A percentile compares a stretch with the other conserved stretches of the same genome.
Evolutionary conservation across 257 asterid genomes (phyloP).

Genomic region (Agastache rugosa): DNA sequence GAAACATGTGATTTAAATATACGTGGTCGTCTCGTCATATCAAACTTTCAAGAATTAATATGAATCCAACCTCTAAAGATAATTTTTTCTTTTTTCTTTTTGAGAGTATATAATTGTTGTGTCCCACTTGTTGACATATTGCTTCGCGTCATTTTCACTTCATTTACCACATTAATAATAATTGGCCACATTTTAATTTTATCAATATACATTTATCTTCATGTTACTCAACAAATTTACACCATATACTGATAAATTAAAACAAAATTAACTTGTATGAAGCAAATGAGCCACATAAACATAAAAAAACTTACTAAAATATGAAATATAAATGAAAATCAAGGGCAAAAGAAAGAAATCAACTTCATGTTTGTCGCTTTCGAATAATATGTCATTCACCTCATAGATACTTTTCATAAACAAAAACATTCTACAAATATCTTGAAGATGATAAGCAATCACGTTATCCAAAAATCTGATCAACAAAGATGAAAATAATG

Average conservation of each 20-base stretch:
- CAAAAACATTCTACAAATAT: constrained; percentile 24
- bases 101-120: background rate
- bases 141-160: background rate
- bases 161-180: background rate
- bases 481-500: background rate
- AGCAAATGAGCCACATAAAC: background rate
- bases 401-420: constrained; percentile 21
- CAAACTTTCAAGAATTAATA: background rate
- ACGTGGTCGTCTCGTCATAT: background rate
- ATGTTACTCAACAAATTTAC: too few relatives aligned
- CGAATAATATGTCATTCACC: background rate
- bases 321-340: background rate
- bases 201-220: background rate
- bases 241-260: background rate
- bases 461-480: constrained; percentile 1
- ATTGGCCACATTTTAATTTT: background rate
- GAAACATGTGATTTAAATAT: constrained; percentile 29
- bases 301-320: background rate
- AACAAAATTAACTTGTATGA: background rate
- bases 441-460: background rate
- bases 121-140: background rate
- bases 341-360: background rate
- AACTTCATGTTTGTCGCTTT: constrained; percentile 2
- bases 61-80: background rate
- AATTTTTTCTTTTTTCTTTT: background rate